Percentiles rank a stretch among this genome's conserved stretches.
Conservation (phyloP, 2,329 filamentous ascomycete species). For the Neurospora sp. region DNA sequence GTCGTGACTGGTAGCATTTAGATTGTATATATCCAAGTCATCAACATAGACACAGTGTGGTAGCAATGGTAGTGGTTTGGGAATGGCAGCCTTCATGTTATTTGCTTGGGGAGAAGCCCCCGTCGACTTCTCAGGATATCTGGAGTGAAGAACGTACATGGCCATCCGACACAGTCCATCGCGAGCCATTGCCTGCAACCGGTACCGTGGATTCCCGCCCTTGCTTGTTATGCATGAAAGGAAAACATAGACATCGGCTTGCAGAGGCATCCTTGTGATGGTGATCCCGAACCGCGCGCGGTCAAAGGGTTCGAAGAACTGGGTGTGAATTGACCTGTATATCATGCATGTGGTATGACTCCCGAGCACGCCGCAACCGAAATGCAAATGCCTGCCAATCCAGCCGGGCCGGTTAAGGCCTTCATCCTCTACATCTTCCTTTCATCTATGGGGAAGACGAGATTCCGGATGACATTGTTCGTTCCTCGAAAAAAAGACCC, state of each 20-base stretch:
- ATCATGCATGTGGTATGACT: conserved; percentile 26
- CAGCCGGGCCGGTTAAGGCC: conserved; percentile 19
- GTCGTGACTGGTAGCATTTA: background rate
- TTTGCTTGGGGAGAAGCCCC: background rate
- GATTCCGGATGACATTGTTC: conserved; percentile 17
- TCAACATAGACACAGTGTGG: background rate
- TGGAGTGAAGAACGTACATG: background rate
- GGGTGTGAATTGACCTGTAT: conserved; percentile 23
- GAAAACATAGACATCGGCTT: background rate
- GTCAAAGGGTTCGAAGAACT: conserved; percentile 17
- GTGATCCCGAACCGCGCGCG: background rate
- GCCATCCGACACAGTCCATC: background rate
- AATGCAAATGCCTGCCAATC: conserved; percentile 26
- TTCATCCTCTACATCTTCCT: conserved; percentile 14
- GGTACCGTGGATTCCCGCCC: background rate
- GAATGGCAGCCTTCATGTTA: background rate
- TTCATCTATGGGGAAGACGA: conserved; percentile 13
- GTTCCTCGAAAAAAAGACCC: conserved; percentile 14
- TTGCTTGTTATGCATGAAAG: background rate
- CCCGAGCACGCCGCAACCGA: conserved; percentile 25
- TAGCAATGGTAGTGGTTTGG: background rate
- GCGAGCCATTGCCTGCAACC: background rate
- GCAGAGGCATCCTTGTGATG: background rate
- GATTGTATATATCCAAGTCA: background rate
- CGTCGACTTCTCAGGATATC: background rate